These are phyloP conservation scores for Fusarium nodosum DNA, from an alignment of 2,329 filamentous ascomycete genomes.

Conservation along the genomic window DNA sequence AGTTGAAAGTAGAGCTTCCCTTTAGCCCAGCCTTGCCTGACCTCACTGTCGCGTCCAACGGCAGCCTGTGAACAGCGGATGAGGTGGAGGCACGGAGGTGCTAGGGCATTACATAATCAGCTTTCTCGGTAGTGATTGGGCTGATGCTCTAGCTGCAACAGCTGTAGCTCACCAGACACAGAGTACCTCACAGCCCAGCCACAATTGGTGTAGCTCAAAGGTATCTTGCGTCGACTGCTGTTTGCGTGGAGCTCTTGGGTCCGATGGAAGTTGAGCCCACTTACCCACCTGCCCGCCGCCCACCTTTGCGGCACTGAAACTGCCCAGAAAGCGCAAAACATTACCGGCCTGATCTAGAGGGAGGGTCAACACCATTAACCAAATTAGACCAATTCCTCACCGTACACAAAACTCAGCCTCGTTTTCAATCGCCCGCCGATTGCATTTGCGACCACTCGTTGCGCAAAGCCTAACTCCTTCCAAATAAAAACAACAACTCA, in stretches of 20 bases:
- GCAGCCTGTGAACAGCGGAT: constrained; percentile 52
- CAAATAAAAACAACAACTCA: background rate
- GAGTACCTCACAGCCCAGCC: constrained; percentile 9
- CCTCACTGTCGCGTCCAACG: constrained; percentile 55
- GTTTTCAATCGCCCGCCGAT: constrained; percentile 2
- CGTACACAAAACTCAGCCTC: constrained; percentile 29
- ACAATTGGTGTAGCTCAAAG: background rate
- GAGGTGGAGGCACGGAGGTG: constrained; percentile 16
- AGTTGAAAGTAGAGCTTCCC: constrained; percentile 27
- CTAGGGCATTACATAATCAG: constrained; percentile 51
- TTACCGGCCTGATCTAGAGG: constrained; percentile 5
- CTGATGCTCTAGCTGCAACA: constrained; percentile 29
- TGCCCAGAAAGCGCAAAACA: constrained; percentile 33
- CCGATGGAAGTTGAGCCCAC: constrained; percentile 20
- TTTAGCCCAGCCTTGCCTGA: constrained; percentile 35
- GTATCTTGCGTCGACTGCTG: constrained; percentile 16
- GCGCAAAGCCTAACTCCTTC: constrained; percentile 1
- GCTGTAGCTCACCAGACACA: constrained; percentile 32
- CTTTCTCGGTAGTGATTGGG: constrained; percentile 51
- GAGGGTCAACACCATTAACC: constrained; percentile 37
- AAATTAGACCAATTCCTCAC: constrained; percentile 23
- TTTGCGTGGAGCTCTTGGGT: constrained; percentile 29
- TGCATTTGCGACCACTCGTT: background rate
- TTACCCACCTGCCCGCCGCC: constrained; percentile 15
- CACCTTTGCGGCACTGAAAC: constrained; percentile 31